Base-by-base conservation (phyloP, 2,329 filamentous ascomycete genomes). In the Trichoderma aggressivum region DNA sequence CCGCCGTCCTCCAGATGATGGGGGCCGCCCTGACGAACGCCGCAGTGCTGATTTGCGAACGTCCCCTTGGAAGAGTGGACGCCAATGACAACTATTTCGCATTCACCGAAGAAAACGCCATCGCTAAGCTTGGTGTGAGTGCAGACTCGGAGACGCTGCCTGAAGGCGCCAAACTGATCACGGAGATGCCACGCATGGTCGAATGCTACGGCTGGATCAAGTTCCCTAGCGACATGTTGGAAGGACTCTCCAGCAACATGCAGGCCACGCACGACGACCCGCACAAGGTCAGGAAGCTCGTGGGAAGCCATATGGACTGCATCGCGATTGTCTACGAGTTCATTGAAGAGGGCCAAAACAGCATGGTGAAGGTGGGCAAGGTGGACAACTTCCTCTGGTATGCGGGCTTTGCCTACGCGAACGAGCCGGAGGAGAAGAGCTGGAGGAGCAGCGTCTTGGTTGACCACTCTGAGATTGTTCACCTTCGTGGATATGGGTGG, bases 161-260 rank as follows among this genome's bases (percentile, higher is more conserved):
- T 5, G 21, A 16, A 16, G 60, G 58, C 12, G 56, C 50, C 26
- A 64, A n/a, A 26, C 11, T 58, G 6, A 64, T 70, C n/a, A 28
- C 59, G 5, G 39, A 61, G 12, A 14, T 67, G 6, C 68, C 71
- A 5, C 67, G 18, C 24, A 30, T 72, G 43, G 28, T n/a, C 1
- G 28, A 58, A 47, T 72, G 71, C 30, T 62, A 71, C 12, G 68
- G 71, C 67, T 72, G 71, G 71, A 32, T 72, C 10, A 66, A 71
- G 39, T 58, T 72, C 7, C 14, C 16, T 14, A 64, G 56, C 32
- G 28, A 62, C 14, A 6, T 60, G 16, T 67, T 24, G 21, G 18
- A 12, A 1, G 50, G 30, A 4, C 56, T 70, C 30, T 68, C 56
- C 5, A 7, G 8, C 14, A 26, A 11, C 32, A 12, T 59, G 43